Percentiles rank a stretch among this genome's conserved stretches.
phyloP scores from a whole-genome alignment of 345 rosid genomes.

The Physaria fendleri region DNA sequence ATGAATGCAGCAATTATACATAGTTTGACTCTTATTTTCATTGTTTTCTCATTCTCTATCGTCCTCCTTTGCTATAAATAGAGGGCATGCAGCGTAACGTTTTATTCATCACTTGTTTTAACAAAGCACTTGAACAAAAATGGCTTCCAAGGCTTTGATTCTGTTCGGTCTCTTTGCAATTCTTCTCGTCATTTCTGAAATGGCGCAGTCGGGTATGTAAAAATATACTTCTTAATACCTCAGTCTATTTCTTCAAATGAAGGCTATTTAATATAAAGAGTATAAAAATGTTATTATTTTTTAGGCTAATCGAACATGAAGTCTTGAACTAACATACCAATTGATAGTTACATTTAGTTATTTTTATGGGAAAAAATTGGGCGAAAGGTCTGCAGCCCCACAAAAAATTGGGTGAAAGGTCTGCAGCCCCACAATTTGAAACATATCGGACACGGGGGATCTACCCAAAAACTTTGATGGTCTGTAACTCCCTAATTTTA shows the following conservation, averaged over 20 bases:
- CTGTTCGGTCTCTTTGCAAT: conserved; percentile 8
- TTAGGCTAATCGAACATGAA: background rate
- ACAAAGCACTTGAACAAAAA: background rate
- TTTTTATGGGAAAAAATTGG: too few relatives aligned
- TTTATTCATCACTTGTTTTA: background rate
- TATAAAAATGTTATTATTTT: background rate
- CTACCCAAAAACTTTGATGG: too few relatives aligned
- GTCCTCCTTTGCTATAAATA: conserved; percentile 1
- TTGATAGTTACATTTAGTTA: too few relatives aligned
- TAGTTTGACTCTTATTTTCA: background rate
- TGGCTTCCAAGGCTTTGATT: conserved; percentile 10
- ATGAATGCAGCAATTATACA: background rate
- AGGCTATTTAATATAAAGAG: background rate
- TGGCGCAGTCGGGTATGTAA: background rate
- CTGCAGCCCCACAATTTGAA: too few relatives aligned
- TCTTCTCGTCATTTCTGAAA: conserved; percentile 4
- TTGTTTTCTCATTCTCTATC: background rate
- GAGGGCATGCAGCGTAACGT: background rate
- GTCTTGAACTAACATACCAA: background rate
- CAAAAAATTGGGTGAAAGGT: too few relatives aligned
- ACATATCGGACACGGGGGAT: too few relatives aligned
- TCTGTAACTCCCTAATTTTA: too few relatives aligned
- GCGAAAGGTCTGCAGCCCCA: too few relatives aligned
- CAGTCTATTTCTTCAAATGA: background rate
- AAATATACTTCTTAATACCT: background rate